Evolutionary conservation across 2,329 filamentous ascomycete genomes (phyloP).

Genomic region (Colletotrichum ledebouriae): DNA sequence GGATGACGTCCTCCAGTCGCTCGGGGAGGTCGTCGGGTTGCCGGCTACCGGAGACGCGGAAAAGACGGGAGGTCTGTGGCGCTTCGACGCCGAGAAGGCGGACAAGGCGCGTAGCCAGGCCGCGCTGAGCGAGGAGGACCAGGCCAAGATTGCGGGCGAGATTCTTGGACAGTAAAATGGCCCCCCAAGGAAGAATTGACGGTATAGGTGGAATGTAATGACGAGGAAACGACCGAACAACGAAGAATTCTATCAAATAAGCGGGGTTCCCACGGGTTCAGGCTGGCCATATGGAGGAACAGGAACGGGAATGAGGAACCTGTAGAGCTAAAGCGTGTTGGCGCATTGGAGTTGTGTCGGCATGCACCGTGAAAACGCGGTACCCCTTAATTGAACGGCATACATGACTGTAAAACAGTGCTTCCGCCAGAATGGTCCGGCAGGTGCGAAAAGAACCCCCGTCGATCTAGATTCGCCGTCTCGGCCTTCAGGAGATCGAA

Average conservation of each 20-base stretch:
- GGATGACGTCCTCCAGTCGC: conserved; percentile 60
- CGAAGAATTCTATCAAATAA: neutral
- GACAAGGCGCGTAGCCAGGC: conserved; percentile 74
- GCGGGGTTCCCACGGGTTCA: neutral
- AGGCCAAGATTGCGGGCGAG: conserved; percentile 61
- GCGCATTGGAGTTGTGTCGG: conserved; percentile 28
- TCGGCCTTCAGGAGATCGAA: too few species aligned
- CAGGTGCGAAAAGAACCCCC: too few species aligned
- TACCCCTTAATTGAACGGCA: neutral
- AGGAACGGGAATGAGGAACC: neutral
- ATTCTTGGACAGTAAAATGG: conserved; percentile 48
- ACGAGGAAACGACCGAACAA: neutral
- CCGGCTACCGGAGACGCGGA: conserved; percentile 66
- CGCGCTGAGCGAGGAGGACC: conserved; percentile 62
- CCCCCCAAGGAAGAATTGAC: too few species aligned
- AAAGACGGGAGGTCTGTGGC: conserved; percentile 73
- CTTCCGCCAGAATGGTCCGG: too few species aligned
- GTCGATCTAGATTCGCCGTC: too few species aligned
- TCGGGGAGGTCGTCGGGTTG: conserved; percentile 63
- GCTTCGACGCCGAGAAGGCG: conserved; percentile 66
- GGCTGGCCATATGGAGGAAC: neutral
- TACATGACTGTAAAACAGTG: too few species aligned
- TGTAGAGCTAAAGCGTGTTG: conserved; percentile 36
- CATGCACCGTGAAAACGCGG: conserved; percentile 4
- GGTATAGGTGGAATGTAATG: neutral